Conservation (phyloP, 2,329 filamentous ascomycete species). For the Botrytis aclada region DNA sequence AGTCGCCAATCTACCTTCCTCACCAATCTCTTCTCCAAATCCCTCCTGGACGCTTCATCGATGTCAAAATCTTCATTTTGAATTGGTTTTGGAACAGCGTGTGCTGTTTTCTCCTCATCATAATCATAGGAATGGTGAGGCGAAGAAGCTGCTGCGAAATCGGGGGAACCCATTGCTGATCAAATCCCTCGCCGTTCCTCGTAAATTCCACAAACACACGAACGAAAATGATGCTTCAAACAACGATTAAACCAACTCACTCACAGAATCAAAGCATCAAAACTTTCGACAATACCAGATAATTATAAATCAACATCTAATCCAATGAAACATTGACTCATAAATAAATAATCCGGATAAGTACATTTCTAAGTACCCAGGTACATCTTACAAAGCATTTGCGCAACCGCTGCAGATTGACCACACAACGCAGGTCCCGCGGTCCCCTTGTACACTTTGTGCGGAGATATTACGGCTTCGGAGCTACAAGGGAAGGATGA, state of each 20-base stretch:
- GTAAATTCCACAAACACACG: background rate
- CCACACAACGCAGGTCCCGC: background rate
- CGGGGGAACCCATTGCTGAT: slow-evolving; percentile 5
- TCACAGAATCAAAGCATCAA: background rate
- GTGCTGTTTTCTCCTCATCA: background rate
- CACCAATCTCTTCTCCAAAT: slow-evolving; percentile 47
- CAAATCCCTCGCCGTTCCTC: background rate
- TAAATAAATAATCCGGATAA: background rate
- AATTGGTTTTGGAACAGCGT: background rate
- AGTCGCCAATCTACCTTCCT: slow-evolving; percentile 65
- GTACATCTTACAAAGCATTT: background rate
- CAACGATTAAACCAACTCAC: background rate
- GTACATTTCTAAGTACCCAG: background rate
- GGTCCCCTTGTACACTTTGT: background rate
- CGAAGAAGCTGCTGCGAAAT: background rate
- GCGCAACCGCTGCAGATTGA: background rate
- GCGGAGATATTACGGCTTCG: background rate
- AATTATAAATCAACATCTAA: background rate
- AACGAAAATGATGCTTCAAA: background rate
- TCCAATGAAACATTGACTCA: background rate
- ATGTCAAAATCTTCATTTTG: background rate
- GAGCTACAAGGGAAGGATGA: background rate
- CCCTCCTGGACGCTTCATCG: background rate
- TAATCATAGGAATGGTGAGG: background rate
- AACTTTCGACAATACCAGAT: background rate